Evolutionary conservation across 163 green algal species (phyloP).

Genomic region (Volvox carteri): DNA sequence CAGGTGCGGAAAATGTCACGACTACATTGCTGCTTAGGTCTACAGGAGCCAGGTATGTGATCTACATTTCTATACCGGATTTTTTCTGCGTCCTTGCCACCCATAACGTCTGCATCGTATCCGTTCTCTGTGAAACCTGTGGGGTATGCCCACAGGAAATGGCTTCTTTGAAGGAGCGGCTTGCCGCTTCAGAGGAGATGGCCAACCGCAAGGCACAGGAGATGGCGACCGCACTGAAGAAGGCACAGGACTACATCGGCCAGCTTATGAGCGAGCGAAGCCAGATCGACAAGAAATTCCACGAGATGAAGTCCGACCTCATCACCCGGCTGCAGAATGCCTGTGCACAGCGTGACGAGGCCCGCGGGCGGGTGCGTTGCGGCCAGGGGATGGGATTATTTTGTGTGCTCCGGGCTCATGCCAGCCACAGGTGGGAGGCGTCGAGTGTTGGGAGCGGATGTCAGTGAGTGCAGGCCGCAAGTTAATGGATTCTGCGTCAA

Average conservation of each 20-base stretch:
- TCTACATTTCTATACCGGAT: too few relatives aligned
- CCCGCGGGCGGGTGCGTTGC: conserved; percentile 81
- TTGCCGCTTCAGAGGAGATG: conserved; percentile 17
- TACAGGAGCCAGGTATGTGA: too few relatives aligned
- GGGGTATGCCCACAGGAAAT: conserved; percentile 49
- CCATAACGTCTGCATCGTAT: too few relatives aligned
- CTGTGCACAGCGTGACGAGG: conserved; percentile 88
- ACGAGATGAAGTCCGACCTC: conserved; percentile 79
- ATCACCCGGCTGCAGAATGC: conserved; percentile 90
- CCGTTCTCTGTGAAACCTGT: too few relatives aligned
- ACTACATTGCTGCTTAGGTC: too few relatives aligned
- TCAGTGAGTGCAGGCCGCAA: too few relatives aligned
- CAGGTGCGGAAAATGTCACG: neutral
- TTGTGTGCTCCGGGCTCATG: too few relatives aligned
- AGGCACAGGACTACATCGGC: conserved; percentile 82
- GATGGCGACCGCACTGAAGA: conserved; percentile 73
- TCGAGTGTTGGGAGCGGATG: too few relatives aligned
- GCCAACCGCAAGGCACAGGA: conserved; percentile 53
- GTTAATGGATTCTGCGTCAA: too few relatives aligned
- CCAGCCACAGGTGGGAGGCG: too few relatives aligned
- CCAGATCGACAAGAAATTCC: conserved; percentile 71
- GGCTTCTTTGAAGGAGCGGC: conserved; percentile 4
- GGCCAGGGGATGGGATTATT: too few relatives aligned
- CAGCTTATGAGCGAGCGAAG: conserved; percentile 83
- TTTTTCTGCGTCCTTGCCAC: too few relatives aligned